Evolutionary conservation across 345 rosid genomes (phyloP).

Genomic region (Theobroma cacao): DNA sequence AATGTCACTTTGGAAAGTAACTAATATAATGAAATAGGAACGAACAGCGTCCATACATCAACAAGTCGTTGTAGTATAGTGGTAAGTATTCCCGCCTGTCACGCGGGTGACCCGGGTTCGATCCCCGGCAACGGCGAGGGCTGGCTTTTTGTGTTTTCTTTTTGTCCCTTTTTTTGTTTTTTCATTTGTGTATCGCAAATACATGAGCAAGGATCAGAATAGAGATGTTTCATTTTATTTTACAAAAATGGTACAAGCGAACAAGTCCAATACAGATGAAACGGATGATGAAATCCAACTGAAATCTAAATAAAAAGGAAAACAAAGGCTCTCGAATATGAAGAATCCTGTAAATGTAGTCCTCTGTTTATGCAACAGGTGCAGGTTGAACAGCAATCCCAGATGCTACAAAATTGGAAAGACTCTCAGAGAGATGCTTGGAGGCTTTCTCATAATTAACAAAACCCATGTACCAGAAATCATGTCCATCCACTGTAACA

Average conservation of each 20-base stretch:
- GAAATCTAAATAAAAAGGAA: background rate
- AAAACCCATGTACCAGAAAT: conserved; percentile 82
- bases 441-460: conserved; percentile 63
- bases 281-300: background rate
- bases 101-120: conserved; percentile 98
- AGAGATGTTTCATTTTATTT: background rate
- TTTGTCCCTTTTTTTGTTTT: too few species aligned
- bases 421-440: conserved; percentile 37
- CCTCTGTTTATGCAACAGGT: background rate
- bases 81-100: conserved; percentile 75
- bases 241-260: background rate
- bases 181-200: background rate
- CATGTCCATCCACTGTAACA: conserved; percentile 53
- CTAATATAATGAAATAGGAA: too few species aligned
- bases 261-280: background rate
- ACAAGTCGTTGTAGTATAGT: background rate
- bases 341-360: background rate
- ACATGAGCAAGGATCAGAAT: background rate
- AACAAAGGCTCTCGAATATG: background rate
- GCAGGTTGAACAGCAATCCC: conserved; percentile 28
- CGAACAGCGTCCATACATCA: too few species aligned
- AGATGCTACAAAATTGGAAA: conserved; percentile 28
- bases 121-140: conserved; percentile 84
- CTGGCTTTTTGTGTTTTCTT: background rate
- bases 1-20: too few species aligned